Percentiles rank a stretch among this genome's conserved stretches.
phyloP scores from a whole-genome alignment of 768 basidiomycete species.

The Lanmaoa rubissima region DNA sequence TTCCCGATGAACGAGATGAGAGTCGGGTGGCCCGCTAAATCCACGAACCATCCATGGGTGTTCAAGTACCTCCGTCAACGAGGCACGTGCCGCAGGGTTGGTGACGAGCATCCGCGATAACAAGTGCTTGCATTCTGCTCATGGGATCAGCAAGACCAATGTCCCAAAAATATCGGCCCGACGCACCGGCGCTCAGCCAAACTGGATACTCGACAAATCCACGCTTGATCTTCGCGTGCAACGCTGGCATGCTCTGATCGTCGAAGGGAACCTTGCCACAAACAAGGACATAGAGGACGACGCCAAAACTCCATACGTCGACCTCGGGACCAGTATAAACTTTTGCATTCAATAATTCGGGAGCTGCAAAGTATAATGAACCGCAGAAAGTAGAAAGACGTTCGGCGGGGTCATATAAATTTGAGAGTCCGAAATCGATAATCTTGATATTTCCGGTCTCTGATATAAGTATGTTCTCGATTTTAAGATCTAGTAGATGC shows the following conservation, averaged over 20 bases:
- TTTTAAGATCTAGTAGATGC: conserved; percentile 75
- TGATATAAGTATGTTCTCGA: conserved; percentile 99
- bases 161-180: not conserved
- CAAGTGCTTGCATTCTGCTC: conserved; percentile 87
- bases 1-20: conserved; percentile 85
- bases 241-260: conserved; percentile 97
- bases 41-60: conserved; percentile 96
- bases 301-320: conserved; percentile 98
- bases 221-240: conserved; percentile 98
- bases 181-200: conserved; percentile 89
- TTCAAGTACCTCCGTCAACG: conserved; percentile 77
- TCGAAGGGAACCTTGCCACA: conserved; percentile 99
- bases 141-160: conserved; percentile 10
- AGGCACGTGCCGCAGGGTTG: conserved; percentile 80
- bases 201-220: conserved; percentile 96
- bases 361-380: conserved; percentile 97
- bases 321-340: conserved; percentile 98
- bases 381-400: conserved; percentile 97
- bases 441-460: conserved; percentile 99
- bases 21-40: conserved; percentile 73
- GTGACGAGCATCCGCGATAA: conserved; percentile 96
- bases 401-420: conserved; percentile 79
- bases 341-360: conserved; percentile 94
- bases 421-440: conserved; percentile 98
- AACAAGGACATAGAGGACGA: conserved; percentile 95